phyloP scores from a whole-genome alignment of 75 land plant species.

The Chamaecyparis obtusa region DNA sequence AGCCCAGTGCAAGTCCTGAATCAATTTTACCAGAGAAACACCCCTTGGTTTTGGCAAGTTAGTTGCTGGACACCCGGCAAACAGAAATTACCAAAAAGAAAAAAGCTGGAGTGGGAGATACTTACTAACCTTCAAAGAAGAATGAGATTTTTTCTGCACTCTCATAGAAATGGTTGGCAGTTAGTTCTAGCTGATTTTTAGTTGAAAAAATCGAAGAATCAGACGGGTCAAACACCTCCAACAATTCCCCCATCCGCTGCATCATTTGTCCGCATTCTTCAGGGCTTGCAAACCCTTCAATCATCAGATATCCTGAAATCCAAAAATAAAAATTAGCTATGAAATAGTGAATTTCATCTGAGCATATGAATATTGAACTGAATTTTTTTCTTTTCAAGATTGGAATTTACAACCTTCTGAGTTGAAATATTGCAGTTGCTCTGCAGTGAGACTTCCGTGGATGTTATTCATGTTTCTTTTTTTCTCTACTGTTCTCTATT shows the following conservation, averaged over 20 bases:
- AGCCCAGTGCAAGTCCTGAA: background rate
- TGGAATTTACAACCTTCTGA: constrained; percentile 19
- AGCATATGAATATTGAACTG: background rate
- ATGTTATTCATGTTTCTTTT: constrained; percentile 15
- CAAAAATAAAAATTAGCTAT: background rate
- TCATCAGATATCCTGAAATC: constrained; percentile 61
- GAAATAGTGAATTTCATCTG: background rate
- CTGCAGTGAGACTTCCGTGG: constrained; percentile 20
- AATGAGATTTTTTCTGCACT: constrained; percentile 95
- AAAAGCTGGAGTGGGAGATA: background rate
- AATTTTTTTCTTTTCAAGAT: too few relatives aligned
- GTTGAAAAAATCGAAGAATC: constrained; percentile 77
- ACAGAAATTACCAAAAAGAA: background rate
- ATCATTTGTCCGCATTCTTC: constrained; percentile 70
- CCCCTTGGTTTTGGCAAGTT: background rate
- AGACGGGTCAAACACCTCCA: constrained; percentile 61
- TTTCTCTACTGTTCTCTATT: background rate
- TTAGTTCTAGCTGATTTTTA: constrained; percentile 65
- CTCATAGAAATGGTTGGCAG: constrained; percentile 74
- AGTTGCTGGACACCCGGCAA: background rate
- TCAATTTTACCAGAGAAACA: background rate
- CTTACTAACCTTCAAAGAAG: constrained; percentile 83
- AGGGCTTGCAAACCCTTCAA: constrained; percentile 58
- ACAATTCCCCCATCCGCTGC: constrained; percentile 60
- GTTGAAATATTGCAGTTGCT: constrained; percentile 23